These are phyloP conservation scores for Dunaliella primolecta DNA, from an alignment of 139 green algal species.

Conservation along the genomic window DNA sequence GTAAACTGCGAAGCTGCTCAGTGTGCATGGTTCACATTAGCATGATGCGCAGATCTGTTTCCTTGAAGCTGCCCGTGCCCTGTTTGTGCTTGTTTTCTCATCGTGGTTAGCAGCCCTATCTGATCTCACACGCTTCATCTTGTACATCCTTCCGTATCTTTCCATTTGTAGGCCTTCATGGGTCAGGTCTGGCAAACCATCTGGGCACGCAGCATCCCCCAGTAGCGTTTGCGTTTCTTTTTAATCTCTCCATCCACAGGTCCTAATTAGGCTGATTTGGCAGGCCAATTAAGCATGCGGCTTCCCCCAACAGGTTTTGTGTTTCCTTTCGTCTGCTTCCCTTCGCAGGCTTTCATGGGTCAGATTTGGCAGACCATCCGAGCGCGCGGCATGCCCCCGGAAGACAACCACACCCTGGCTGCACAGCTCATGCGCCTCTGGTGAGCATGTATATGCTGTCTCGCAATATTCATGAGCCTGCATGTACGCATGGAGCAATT, in stretches of 20 bases:
- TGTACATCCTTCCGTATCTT: no score
- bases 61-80: no score
- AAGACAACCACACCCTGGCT: constrained; percentile 15
- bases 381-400: constrained; percentile 15
- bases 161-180: background rate
- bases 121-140: no score
- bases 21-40: no score
- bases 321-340: background rate
- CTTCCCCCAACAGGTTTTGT: no score
- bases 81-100: background rate
- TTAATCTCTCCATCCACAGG: background rate
- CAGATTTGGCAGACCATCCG: constrained; percentile 10
- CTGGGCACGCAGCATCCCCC: no score
- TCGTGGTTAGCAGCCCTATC: no score
- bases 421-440: constrained; percentile 27
- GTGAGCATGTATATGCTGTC: background rate
- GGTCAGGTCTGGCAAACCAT: background rate
- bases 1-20: no score
- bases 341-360: constrained; percentile 6
- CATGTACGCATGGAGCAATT: background rate
- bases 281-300: background rate
- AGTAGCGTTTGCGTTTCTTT: no score
- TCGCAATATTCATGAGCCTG: background rate
- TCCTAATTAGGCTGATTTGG: background rate
- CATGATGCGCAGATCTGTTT: no score